Percentiles rank a stretch among this genome's conserved stretches.
Evolutionary conservation across 1,284 basidiomycete genomes (phyloP).

Genomic region (Boletus mariae): DNA sequence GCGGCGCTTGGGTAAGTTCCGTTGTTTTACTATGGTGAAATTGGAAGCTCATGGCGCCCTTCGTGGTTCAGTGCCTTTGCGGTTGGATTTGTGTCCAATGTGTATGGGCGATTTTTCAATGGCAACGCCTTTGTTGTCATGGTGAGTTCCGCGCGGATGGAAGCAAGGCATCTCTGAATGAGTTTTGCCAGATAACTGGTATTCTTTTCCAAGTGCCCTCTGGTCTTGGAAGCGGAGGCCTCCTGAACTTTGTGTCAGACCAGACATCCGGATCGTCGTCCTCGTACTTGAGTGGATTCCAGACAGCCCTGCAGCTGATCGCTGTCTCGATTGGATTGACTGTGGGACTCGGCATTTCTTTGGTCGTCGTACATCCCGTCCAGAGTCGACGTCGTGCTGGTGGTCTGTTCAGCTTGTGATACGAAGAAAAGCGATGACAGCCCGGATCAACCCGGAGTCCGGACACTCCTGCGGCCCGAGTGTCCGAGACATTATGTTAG

Average conservation of each 20-base stretch:
- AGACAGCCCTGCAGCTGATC: constrained; percentile 62
- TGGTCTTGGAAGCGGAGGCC: constrained; percentile 79
- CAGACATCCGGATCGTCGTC: constrained; percentile 46
- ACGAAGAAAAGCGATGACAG: background rate
- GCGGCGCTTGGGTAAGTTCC: constrained; percentile 59
- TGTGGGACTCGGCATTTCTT: constrained; percentile 66
- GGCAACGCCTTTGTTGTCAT: constrained; percentile 79
- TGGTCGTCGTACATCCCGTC: constrained; percentile 57
- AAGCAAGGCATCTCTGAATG: background rate
- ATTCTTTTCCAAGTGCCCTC: constrained; percentile 88
- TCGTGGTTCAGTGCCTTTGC: constrained; percentile 58
- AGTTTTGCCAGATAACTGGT: constrained; percentile 56
- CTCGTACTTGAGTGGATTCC: constrained; percentile 64
- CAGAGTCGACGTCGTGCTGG: constrained; percentile 53
- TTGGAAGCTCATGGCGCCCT: background rate
- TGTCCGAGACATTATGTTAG: background rate
- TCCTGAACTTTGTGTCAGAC: constrained; percentile 71
- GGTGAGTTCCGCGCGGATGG: constrained; percentile 38
- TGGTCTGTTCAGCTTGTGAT: constrained; percentile 41
- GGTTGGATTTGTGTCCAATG: constrained; percentile 79
- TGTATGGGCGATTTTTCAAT: constrained; percentile 78
- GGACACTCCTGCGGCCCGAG: background rate
- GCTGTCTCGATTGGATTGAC: constrained; percentile 64
- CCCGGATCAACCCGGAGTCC: background rate
- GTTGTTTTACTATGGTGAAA: background rate